Percentiles rank a stretch among this genome's conserved stretches.
Evolutionary conservation across 345 rosid genomes (phyloP).

Genomic region (Salix dunnii): DNA sequence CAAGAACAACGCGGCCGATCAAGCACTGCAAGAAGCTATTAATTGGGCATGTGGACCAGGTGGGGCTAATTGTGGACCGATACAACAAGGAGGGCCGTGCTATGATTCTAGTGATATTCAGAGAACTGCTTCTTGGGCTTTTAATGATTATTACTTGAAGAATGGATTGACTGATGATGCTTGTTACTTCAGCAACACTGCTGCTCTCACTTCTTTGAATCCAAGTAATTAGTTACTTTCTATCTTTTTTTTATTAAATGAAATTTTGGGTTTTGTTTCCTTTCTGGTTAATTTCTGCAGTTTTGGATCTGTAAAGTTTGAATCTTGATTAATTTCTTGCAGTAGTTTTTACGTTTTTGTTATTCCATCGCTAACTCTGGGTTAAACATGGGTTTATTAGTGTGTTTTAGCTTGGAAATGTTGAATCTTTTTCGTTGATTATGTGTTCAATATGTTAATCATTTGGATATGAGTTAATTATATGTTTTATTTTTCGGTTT

Average conservation of each 20-base stretch:
- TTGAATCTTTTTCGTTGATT: background rate
- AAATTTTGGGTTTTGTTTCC: background rate
- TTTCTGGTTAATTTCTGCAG: background rate
- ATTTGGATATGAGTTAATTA: background rate
- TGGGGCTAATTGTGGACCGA: slow-evolving; percentile 51
- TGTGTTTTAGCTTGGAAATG: background rate
- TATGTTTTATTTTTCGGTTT: slow-evolving; percentile 12
- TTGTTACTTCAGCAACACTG: slow-evolving; percentile 63
- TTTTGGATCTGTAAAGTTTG: background rate
- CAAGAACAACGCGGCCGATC: slow-evolving; percentile 79
- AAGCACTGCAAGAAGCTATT: slow-evolving; percentile 57
- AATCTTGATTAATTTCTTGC: background rate
- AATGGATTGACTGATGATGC: slow-evolving; percentile 67
- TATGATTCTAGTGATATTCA: slow-evolving; percentile 53
- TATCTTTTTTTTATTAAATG: background rate
- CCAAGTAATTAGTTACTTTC: slow-evolving; percentile 50
- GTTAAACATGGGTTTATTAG: background rate
- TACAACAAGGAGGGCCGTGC: slow-evolving; percentile 69
- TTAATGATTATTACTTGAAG: slow-evolving; percentile 71
- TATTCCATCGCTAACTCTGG: background rate
- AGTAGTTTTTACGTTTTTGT: background rate
- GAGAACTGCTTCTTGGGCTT: slow-evolving; percentile 67
- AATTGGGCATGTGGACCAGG: slow-evolving; percentile 84
- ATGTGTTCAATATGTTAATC: background rate
- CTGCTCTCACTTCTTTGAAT: slow-evolving; percentile 67